These are phyloP conservation scores for Aspergillus chevalieri DNA, from an alignment of 2,329 filamentous ascomycete genomes.

Conservation along the genomic window DNA sequence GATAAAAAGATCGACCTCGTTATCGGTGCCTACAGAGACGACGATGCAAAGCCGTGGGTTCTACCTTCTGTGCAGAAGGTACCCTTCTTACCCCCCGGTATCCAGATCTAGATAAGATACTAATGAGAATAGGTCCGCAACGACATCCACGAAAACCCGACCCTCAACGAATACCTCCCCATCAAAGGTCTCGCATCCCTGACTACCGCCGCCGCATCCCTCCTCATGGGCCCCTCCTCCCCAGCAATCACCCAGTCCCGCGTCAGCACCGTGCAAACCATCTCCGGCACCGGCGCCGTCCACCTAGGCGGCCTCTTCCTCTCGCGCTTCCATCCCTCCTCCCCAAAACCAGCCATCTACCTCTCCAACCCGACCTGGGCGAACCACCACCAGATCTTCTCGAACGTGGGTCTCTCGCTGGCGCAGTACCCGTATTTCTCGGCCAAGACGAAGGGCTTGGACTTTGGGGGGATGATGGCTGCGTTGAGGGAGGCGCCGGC, in stretches of 20 bases:
- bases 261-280: conserved; percentile 78
- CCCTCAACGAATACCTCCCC: conserved; percentile 94
- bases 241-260: conserved; percentile 80
- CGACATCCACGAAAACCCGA: conserved; percentile 77
- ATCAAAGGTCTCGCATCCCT: conserved; percentile 84
- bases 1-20: conserved; percentile 88
- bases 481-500: conserved; percentile 65
- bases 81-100: neutral
- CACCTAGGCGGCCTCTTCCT: conserved; percentile 94
- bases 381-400: conserved; percentile 98
- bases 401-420: conserved; percentile 73
- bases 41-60: conserved; percentile 96
- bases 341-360: conserved; percentile 61
- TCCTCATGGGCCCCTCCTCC: conserved; percentile 75
- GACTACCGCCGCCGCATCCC: conserved; percentile 82
- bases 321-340: conserved; percentile 70
- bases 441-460: conserved; percentile 79
- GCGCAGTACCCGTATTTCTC: conserved; percentile 92
- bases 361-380: conserved; percentile 95
- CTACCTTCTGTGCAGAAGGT: conserved; percentile 96
- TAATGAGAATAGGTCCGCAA: conserved; percentile 67
- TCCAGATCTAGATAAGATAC: neutral
- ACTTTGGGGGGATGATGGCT: conserved; percentile 81
- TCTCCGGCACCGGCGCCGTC: conserved; percentile 93
- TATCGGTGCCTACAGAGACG: conserved; percentile 89